Evolutionary conservation across 257 asterid genomes (phyloP).

Genomic region (Orobanche coerulescens): DNA sequence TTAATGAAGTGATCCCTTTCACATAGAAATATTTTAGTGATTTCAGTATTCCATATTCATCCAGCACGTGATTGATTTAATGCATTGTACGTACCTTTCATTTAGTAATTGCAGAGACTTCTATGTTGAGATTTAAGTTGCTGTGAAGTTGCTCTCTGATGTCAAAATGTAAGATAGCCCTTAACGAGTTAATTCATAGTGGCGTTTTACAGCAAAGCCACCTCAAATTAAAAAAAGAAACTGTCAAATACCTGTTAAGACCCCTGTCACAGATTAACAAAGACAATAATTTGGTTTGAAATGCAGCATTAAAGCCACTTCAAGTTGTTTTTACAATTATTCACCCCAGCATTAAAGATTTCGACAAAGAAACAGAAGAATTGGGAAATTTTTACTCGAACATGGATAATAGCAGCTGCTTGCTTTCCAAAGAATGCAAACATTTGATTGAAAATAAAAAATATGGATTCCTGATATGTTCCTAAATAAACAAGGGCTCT

Average conservation of each 20-base stretch:
- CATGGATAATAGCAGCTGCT: conserved; percentile 8
- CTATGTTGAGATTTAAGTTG: not conserved
- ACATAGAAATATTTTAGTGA: not conserved
- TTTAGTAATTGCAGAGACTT: not conserved
- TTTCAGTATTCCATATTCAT: not conserved
- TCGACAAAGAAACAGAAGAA: conserved; percentile 1
- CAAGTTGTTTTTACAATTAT: not conserved
- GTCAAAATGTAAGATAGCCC: not conserved
- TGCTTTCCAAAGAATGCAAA: not conserved
- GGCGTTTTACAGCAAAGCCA: not conserved
- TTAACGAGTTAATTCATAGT: not conserved
- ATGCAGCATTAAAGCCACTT: not conserved
- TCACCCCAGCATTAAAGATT: not conserved
- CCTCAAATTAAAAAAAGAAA: not conserved
- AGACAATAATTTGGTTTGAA: not conserved
- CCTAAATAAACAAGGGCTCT: not conserved
- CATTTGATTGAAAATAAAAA: not conserved
- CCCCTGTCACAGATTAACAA: not conserved
- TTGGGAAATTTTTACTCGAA: not conserved
- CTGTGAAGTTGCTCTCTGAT: not conserved
- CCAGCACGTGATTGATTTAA: not conserved
- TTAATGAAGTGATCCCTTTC: not conserved
- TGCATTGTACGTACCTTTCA: not conserved
- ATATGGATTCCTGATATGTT: not conserved
- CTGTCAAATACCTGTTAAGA: conserved; percentile 10